Base-by-base conservation (phyloP, 495 filamentous ascomycete species). In the Penicillium herquei region DNA sequence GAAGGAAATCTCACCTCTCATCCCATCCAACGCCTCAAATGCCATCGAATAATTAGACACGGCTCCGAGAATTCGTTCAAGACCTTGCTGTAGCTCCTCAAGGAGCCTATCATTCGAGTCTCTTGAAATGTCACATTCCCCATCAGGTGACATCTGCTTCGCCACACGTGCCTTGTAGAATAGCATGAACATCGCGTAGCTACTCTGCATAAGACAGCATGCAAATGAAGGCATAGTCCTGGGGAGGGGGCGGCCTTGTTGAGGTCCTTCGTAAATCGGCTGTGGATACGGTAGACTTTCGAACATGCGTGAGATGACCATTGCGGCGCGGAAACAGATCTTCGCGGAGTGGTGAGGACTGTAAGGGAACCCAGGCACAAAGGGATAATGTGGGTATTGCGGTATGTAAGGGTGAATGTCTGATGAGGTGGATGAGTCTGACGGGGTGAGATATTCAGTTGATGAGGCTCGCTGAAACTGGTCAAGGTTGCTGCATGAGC, bases 131-230 rank as follows among this genome's bases (percentile, higher is more conserved):
- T 68, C 69, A 51, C 65, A 58, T 14, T 62, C 64, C 1, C 68
- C 62, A 14, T 77, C 77, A 8, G 70, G 68, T 12, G 76, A 73
- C 32, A 78, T 37, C 30, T 73, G 78, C 13, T 77, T 81, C 47
- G 74, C 74, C 13, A 80, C 71, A 17, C 77, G 75, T 3, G 78
- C 72, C 44, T 78, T 77, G 59, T 77, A 75, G 53, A 70, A 77
- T 1, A 76, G 64, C 82, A 86, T 86, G 18, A 85, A 72, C 65
- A 86, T 72, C 7, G 81, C 81, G 55, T 86, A 86, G 55, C 79
- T 82, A 42, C 79, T 78, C 59, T 86, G 83, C 81, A 86, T 84
- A 8, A 83, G 73, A 58, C 83, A 86, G 56, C 81, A 84, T 14
- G 83, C 80, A 53, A 84, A 84, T 0, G 79, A 76, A 0, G 83